Conservation (phyloP, 768 basidiomycete species). For the Amanita rubescens region DNA sequence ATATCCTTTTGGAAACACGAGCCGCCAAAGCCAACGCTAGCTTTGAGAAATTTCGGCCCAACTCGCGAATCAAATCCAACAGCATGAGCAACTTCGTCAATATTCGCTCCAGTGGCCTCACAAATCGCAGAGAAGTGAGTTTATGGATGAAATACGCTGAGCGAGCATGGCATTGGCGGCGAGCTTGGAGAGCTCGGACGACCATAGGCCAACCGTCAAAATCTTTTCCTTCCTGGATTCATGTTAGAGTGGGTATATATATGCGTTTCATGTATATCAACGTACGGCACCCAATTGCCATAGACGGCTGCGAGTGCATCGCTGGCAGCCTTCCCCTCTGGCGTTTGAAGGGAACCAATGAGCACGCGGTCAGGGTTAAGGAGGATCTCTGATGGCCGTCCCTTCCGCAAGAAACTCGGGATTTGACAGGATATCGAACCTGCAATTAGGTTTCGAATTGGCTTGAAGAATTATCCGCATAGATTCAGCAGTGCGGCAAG, state of each 20-base stretch:
- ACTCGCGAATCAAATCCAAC: constrained; percentile 91
- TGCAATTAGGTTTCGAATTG: constrained; percentile 86
- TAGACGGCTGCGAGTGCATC: constrained; percentile 73
- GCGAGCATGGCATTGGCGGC: constrained; percentile 99
- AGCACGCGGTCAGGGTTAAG: constrained; percentile 90
- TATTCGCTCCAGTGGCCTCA: constrained; percentile 97
- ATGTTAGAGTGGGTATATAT: not conserved
- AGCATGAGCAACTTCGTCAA: constrained; percentile 94
- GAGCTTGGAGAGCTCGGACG: constrained; percentile 95
- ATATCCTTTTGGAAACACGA: constrained; percentile 99
- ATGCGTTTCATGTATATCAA: constrained; percentile 14
- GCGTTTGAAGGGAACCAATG: constrained; percentile 90
- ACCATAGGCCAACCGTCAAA: constrained; percentile 96
- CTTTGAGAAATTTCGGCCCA: constrained; percentile 92
- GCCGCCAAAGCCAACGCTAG: constrained; percentile 94
- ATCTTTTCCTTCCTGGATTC: constrained; percentile 57
- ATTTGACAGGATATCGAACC: constrained; percentile 98
- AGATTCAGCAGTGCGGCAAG: constrained; percentile 96
- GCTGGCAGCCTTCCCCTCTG: constrained; percentile 80
- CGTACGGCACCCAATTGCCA: constrained; percentile 93
- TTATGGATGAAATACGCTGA: constrained; percentile 97
- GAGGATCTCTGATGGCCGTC: constrained; percentile 88
- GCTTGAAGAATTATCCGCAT: constrained; percentile 99
- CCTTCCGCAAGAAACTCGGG: constrained; percentile 99
- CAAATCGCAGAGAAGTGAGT: constrained; percentile 98